Evolutionary conservation across 352 stramenopile species (phyloP), one percentile per base, ranked within the genome.

Genomic region (Phytopythium litorale): DNA sequence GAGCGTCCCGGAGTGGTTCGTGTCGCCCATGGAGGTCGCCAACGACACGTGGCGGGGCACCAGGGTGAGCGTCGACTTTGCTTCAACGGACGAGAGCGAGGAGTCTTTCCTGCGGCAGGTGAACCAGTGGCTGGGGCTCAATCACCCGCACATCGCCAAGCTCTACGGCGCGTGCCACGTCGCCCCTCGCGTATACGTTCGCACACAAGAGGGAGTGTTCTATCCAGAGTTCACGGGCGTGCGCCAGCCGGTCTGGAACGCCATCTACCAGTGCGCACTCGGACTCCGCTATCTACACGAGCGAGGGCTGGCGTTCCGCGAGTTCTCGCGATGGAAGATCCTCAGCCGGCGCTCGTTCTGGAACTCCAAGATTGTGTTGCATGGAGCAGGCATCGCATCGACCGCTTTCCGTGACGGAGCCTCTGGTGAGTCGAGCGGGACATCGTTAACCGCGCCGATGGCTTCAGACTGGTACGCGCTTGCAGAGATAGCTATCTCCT

Each of bases 81-180:
- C 19, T 1, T n/a, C 21, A 13, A 37, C 53, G 8, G 18, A 43
- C 18, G 32, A 56, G 35, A 58, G 18, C n/a, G 21, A 49, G 12
- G 53, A 58, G 19, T 32, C 35, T 5, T 58, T 58, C 38, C 7
- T 58, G 35, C 19, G 23, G 9, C n/a, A 49, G 23, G 53, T 37
- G 0, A 21, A 1, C 5, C 33, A 33, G 15, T 58, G 53, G 53
- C 6, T 35, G 21, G 35, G 2, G 2, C 15, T 56, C 3, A 56
- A 56, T 32, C 51, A 56, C 51, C 51, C 51, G 21, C 32, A 42
- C 23, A 50, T 58, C 37, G 53, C 18, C n/a, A 58, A 58, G 35
- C 23, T 58, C 33, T 49, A 46, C 25, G 53, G 33, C 37, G 53
- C 53, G 35, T 49, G 53, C 11, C 53, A 58, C n/a, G 16, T 58